Evolutionary conservation across 2,329 filamentous ascomycete genomes (phyloP), one percentile per base, ranked within the genome.

Genomic region (Colletotrichum simmondsii): DNA sequence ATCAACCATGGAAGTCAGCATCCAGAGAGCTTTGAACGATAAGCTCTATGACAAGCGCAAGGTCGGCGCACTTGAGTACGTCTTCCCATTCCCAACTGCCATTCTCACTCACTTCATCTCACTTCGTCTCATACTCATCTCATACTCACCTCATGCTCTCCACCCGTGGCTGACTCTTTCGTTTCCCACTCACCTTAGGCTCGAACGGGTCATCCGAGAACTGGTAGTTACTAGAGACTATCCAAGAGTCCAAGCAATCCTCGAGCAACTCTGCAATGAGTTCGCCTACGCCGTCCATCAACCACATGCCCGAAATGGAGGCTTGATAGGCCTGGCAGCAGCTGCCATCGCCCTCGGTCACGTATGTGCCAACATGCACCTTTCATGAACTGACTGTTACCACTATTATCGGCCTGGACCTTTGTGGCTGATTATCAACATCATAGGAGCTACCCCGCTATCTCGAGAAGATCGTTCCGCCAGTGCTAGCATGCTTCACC

Each of bases 1-100:
- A 72, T 19, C 61, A 72, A 62, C 71, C 79, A 98, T 98, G 95
- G 96, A 98, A 87, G 88, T 90, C 80, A 92, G 92, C 81, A 94
- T 98, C 81, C 95, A 97, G 84, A 94, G 96, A 78, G 90, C 95
- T 77, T 88, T 99, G 81, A 97, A 97, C 82, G 97, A 99, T 86
- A 99, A 98, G 90, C 92, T 98, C 81, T 99, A 99, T 83, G 97
- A 99, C 82, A 98, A 97, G 87, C 92, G 97, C 81, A 99, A 99
- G 85, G 92, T 95, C 80, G 97, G 97, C 76, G 97, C 97, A 78
- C 90, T 99, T 71, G 97, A 99, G 95, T 98, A 92, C 79, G 93
- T 86, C 64, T 87, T 62, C 6, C 22, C 14, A 37, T 46, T 35
- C 54, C 22, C 24, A 28, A 24, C 16, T 6, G n/a, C 24, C 61